phyloP scores from a whole-genome alignment of 2,329 filamentous ascomycete species.

The Hypoxylon sp. region DNA sequence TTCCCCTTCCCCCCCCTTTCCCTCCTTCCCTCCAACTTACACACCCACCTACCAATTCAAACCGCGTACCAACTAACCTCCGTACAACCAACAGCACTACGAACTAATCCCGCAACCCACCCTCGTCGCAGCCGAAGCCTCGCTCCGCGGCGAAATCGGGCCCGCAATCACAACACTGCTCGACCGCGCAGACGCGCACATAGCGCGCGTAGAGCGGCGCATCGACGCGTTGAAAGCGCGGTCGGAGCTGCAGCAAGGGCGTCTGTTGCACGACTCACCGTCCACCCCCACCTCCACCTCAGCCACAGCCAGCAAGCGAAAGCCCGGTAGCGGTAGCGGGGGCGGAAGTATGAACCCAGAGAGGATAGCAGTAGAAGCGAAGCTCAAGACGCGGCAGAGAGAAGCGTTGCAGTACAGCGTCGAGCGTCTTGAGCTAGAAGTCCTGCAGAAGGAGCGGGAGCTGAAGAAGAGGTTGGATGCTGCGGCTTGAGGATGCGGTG shows the following conservation, averaged over 20 bases:
- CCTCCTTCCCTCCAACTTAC: background rate
- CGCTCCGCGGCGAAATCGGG: conserved; percentile 89
- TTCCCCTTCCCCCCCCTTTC: conserved; percentile 2
- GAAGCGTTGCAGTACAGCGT: conserved; percentile 89
- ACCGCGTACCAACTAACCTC: background rate
- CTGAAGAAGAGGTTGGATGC: conserved; percentile 64
- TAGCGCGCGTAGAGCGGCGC: conserved; percentile 84
- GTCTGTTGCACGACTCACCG: conserved; percentile 55
- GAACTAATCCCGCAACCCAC: conserved; percentile 90
- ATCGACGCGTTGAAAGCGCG: conserved; percentile 87
- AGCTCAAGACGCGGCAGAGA: conserved; percentile 74
- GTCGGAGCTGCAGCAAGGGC: conserved; percentile 84
- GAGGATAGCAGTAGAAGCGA: conserved; percentile 66
- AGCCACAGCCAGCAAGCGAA: conserved; percentile 1
- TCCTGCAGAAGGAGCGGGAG: conserved; percentile 78
- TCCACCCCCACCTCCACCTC: conserved; percentile 46
- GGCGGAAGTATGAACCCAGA: conserved; percentile 6
- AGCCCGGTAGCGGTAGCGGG: conserved; percentile 9
- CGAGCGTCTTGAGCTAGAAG: conserved; percentile 86
- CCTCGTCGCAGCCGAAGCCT: conserved; percentile 83
- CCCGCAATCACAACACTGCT: conserved; percentile 86
- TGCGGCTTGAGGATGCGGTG: conserved; percentile 44
- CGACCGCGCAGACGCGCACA: conserved; percentile 82
- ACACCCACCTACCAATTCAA: background rate
- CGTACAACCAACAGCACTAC: conserved; percentile 75